A percentile compares a stretch with the other conserved stretches of the same genome.
Evolutionary conservation across 768 basidiomycete genomes (phyloP).

Genomic region (Collybiopsis luxurians): DNA sequence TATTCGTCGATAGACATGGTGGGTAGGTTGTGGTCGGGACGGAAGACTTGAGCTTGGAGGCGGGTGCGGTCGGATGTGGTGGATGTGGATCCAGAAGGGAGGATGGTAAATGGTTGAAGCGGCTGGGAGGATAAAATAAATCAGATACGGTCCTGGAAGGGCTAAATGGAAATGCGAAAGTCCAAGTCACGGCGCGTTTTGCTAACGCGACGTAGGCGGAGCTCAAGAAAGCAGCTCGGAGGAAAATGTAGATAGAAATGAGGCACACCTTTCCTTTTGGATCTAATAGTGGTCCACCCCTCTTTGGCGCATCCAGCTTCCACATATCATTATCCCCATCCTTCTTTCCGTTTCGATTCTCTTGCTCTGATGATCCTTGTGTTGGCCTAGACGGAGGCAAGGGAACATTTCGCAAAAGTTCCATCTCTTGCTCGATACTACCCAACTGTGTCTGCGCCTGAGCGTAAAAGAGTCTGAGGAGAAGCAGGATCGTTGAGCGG

Average conservation of each 20-base stretch:
- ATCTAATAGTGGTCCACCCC: conserved; percentile 71
- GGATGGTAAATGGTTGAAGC: conserved; percentile 87
- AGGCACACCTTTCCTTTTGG: conserved; percentile 72
- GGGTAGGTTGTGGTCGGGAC: conserved; percentile 78
- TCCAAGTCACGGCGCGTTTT: too few relatives aligned
- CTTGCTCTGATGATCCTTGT: conserved; percentile 21
- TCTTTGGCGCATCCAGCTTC: conserved; percentile 61
- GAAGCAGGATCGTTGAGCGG: conserved; percentile 65
- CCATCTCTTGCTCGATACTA: conserved; percentile 67
- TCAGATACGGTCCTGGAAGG: conserved; percentile 5
- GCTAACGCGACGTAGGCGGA: too few relatives aligned
- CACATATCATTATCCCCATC: conserved; percentile 57
- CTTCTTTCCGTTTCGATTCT: conserved; percentile 38
- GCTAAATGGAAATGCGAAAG: too few relatives aligned
- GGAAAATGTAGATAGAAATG: background rate
- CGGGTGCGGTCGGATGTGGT: conserved; percentile 56
- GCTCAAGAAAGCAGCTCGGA: background rate
- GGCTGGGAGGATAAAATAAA: conserved; percentile 47
- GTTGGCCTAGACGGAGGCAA: conserved; percentile 25
- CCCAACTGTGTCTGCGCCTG: conserved; percentile 68
- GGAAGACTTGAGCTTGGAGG: conserved; percentile 80
- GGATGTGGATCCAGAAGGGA: conserved; percentile 53
- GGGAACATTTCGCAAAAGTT: conserved; percentile 60
- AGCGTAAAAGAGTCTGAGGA: conserved; percentile 70
- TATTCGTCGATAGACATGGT: conserved; percentile 98